Base-by-base conservation (phyloP, 75 land plant genomes). In the Sequoia sempervirens region DNA sequence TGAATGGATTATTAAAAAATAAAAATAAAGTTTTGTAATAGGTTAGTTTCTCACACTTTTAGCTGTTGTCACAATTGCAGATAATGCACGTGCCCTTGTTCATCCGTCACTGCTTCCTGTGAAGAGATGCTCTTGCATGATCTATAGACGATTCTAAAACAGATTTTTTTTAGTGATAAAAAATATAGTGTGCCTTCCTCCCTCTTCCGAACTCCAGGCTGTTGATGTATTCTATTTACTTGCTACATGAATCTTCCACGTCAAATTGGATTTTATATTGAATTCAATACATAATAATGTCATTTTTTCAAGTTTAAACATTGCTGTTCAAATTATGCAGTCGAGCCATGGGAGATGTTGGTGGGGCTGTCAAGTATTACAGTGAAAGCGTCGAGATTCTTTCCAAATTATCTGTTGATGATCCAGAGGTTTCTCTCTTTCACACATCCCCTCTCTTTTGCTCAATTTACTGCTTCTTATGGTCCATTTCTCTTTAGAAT, bases 381-480 rank as follows among this genome's bases (percentile, higher is more conserved):
- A 90, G 91, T 82, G 99, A 95, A 70, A 95, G 98, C 84, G 93
- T 93, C 32, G 88, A 89, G n/a, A 88, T 93, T 64, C 90, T 97
- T 9, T 84, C 88, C 28, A 90, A 93, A 84, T 41, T 95, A 36
- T 85, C 90, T 68, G 58, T 79, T 18, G 89, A 90, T 74, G 98
- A 95, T 86, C 66, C 82, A 30, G 99, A 97, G 98, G 99, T 97
- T 83, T 85, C 37, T 36, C 30, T 26, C 64, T 76, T 23, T 76
- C 46, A 76, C 46, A n/a, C 28, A 26, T 10, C 37, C 46, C 80
- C 80, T 76, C 47, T 43, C 43, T 58, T 20, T 23, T 43, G n/a
- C n/a, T 18, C 12, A 17, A 76, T 76, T 32, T 70, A 15, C 36
- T 36, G 28, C 70, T 68, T 83, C 47, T 36, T 20, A 11, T 76